Evolutionary conservation across 495 filamentous ascomycete species (phyloP).

Genomic region (Mycothermus thermophilus): DNA sequence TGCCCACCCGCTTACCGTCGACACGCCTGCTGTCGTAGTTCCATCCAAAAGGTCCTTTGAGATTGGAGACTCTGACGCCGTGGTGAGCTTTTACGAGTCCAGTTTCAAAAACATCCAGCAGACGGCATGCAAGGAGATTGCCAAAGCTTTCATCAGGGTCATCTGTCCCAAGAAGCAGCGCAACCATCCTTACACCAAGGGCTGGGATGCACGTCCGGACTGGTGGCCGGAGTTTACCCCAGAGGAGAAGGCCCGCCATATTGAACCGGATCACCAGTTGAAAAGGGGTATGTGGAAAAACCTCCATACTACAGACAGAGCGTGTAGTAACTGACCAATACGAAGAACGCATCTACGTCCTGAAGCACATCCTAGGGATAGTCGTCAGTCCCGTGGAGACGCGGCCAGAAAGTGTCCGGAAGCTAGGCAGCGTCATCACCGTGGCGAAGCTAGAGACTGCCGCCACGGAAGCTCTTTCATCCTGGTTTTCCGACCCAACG

Average conservation of each 20-base stretch:
- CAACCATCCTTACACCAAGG: constrained; percentile 64
- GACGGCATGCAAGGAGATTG: constrained; percentile 55
- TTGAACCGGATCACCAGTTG: constrained; percentile 72
- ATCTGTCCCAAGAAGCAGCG: constrained; percentile 81
- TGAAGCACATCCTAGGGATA: constrained; percentile 49
- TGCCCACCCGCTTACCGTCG: constrained; percentile 17
- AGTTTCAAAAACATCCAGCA: constrained; percentile 59
- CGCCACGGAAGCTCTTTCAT: constrained; percentile 31
- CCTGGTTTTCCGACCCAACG: constrained; percentile 31
- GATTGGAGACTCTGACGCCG: constrained; percentile 42
- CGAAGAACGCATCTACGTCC: constrained; percentile 45
- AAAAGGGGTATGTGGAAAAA: constrained; percentile 56
- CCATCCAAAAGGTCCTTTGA: constrained; percentile 26
- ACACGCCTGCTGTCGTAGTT: constrained; percentile 10
- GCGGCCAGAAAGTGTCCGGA: constrained; percentile 26
- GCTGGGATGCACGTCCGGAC: constrained; percentile 49
- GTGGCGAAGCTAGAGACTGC: constrained; percentile 32
- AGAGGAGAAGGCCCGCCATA: constrained; percentile 43
- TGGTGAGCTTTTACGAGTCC: constrained; percentile 50
- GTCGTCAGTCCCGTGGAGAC: constrained; percentile 31
- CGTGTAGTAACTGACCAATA: constrained; percentile 1
- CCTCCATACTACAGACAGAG: not conserved
- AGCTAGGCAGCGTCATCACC: too few relatives aligned
- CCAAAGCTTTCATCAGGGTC: constrained; percentile 68
- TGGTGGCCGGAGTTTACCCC: constrained; percentile 85